These are phyloP conservation scores for Cladobotryum protrusum DNA, from an alignment of 2,329 filamentous ascomycete genomes.

Conservation along the genomic window DNA sequence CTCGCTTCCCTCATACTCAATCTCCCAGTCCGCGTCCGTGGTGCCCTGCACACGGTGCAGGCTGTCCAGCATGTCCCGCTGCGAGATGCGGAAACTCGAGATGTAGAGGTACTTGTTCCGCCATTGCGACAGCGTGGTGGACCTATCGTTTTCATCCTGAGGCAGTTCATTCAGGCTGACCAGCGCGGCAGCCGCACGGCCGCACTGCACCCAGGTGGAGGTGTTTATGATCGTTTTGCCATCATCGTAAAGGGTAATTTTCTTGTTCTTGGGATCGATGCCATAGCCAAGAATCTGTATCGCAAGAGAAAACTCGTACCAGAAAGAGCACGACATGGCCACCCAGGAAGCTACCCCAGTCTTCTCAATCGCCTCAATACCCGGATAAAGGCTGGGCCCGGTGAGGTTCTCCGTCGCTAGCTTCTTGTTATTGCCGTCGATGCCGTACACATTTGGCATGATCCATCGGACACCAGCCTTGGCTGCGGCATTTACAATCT, in stretches of 20 bases:
- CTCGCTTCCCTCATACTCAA: conserved; percentile 40
- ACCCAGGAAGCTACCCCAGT: conserved; percentile 36
- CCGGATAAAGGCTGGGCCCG: conserved; percentile 12
- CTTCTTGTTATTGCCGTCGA: conserved; percentile 24
- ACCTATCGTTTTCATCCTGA: conserved; percentile 29
- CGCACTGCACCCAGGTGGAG: conserved; percentile 55
- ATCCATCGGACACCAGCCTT: conserved; percentile 46
- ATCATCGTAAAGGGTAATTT: conserved; percentile 46
- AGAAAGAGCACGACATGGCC: conserved; percentile 47
- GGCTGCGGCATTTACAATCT: conserved; percentile 43
- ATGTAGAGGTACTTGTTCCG: conserved; percentile 45
- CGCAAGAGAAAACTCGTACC: conserved; percentile 49
- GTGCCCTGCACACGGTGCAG: conserved; percentile 52
- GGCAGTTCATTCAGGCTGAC: conserved; percentile 40
- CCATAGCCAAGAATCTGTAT: conserved; percentile 36
- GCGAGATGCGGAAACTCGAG: conserved; percentile 51
- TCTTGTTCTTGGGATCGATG: conserved; percentile 40
- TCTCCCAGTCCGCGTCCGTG: conserved; percentile 53
- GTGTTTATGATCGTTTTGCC: conserved; percentile 51
- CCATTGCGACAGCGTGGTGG: conserved; percentile 33
- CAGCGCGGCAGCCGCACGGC: conserved; percentile 45
- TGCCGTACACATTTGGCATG: conserved; percentile 42
- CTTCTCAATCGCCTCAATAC: conserved; percentile 16
- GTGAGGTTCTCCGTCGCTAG: conserved; percentile 25
- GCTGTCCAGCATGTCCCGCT: conserved; percentile 60